Evolutionary conservation across 208 protist genomes (phyloP).

Genomic region (Crithidia bombi): DNA sequence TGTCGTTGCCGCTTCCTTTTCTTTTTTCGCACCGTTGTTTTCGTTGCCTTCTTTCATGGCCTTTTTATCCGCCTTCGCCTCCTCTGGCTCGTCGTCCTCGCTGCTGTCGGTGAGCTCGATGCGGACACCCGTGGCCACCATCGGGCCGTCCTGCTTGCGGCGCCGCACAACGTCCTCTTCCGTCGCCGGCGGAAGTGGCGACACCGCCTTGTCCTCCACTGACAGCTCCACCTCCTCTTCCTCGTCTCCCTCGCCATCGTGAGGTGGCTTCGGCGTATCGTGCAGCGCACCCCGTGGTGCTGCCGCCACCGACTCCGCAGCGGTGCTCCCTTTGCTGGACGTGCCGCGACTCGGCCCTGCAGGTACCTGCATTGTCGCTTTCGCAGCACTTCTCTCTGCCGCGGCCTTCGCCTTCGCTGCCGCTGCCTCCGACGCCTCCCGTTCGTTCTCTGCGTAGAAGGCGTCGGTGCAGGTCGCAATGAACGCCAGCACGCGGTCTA

Average conservation of each 20-base stretch:
- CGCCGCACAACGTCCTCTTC: conserved; percentile 59
- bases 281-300: background rate
- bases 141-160: conserved; percentile 76
- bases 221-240: conserved; percentile 20
- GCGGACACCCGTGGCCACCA: conserved; percentile 70
- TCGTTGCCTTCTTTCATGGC: background rate
- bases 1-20: background rate
- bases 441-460: conserved; percentile 37
- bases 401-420: conserved; percentile 5
- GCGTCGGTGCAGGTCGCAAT: conserved; percentile 79
- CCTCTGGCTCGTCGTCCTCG: conserved; percentile 48
- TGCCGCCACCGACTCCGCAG: too few relatives aligned
- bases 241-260: background rate
- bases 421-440: conserved; percentile 18
- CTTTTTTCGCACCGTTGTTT: background rate
- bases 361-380: too few relatives aligned
- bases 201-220: conserved; percentile 24
- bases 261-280: background rate
- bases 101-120: conserved; percentile 69
- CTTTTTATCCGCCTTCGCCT: background rate
- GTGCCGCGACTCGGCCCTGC: too few relatives aligned
- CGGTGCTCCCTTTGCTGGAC: too few relatives aligned
- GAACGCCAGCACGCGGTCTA: conserved; percentile 75
- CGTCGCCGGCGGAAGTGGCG: background rate
- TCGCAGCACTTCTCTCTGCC: conserved; percentile 10